A percentile compares a stretch with the other conserved stretches of the same genome.
Conservation (phyloP, 1,284 basidiomycete genomes). For the Irpex sp. region DNA sequence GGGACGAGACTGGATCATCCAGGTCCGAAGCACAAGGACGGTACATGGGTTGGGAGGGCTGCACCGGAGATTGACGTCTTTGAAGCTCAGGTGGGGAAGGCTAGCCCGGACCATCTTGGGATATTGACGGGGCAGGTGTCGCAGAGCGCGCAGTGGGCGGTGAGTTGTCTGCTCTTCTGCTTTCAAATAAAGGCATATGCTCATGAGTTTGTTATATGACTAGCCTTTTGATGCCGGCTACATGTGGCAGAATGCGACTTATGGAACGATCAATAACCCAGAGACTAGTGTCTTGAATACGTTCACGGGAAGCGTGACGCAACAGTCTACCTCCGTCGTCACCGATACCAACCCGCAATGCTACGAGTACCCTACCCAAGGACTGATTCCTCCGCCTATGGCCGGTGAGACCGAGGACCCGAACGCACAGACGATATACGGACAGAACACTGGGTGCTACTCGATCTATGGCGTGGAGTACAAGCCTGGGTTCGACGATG, state of each 20-base stretch:
- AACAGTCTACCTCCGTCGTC: slow-evolving; percentile 60
- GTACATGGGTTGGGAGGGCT: slow-evolving; percentile 66
- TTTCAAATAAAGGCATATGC: slow-evolving; percentile 11
- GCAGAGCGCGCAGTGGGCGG: slow-evolving; percentile 60
- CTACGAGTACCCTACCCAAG: slow-evolving; percentile 38
- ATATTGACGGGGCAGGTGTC: slow-evolving; percentile 48
- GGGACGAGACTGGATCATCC: slow-evolving; percentile 46
- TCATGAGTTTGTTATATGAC: not conserved
- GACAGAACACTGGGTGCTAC: slow-evolving; percentile 34
- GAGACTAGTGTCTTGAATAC: slow-evolving; percentile 42
- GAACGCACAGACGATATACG: not conserved
- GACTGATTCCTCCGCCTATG: slow-evolving; percentile 3
- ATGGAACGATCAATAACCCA: slow-evolving; percentile 44
- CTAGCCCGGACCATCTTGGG: slow-evolving; percentile 25
- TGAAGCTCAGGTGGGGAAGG: slow-evolving; percentile 56
- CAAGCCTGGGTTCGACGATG: slow-evolving; percentile 32
- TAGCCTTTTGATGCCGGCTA: slow-evolving; percentile 63
- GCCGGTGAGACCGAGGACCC: slow-evolving; percentile 1
- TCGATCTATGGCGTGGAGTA: slow-evolving; percentile 48
- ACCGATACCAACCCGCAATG: slow-evolving; percentile 45
- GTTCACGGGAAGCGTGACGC: slow-evolving; percentile 54
- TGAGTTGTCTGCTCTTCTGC: slow-evolving; percentile 32
- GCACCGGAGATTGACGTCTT: slow-evolving; percentile 81
- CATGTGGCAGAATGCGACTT: slow-evolving; percentile 45
- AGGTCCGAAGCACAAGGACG: slow-evolving; percentile 52